Base-by-base conservation (phyloP, 768 basidiomycete genomes). In the Tubosaeta brunneosetosa region DNA sequence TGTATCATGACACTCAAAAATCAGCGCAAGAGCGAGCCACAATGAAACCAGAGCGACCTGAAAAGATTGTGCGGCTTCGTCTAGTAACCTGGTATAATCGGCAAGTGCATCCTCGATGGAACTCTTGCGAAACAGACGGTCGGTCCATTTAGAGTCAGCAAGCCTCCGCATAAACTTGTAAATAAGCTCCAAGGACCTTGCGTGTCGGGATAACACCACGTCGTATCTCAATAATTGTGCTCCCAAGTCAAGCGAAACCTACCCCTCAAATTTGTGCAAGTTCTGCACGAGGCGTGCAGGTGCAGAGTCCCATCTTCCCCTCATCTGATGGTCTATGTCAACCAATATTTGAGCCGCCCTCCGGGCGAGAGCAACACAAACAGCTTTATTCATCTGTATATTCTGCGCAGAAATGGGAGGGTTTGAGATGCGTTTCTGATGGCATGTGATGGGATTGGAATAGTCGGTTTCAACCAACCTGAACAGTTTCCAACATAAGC, bases 1-100 rank as follows among this genome's bases (percentile, higher is more conserved):
- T 79, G 37, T 6, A 32, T 25, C 19, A 4, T 12, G 12, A 47
- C 4, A n/a, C n/a, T 51, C 22, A 33, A 5, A 22, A 13, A 40
- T 41, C 16, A 45, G 25, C 13, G 52, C 14, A 19, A 42, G 3
- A 32, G 36, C 2, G 2, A 5, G 25, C 25, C 16, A 27, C 10
- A 19, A 29, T 7, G 43, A 47, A 13, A 38, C 16, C 7, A 41
- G 8, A 33, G 50, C 11, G 3, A 75, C 78, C 69, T 79, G 77
- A 52, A 79, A 78, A 9, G 77, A 71, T 44, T 73, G 72, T 11
- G 73, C 69, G 11, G 78, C 75, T 22, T 79, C 77, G 22, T 77
- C 72, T 32, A 79, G 58, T 44, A 65, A 61, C 17, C 49, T 59
- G 33, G 66, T 61, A 44, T 70, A 71, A 8, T 71, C 66, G 2